phyloP scores from a whole-genome alignment of 31 red algal species.

The Odonthalia washingtoniensis region DNA sequence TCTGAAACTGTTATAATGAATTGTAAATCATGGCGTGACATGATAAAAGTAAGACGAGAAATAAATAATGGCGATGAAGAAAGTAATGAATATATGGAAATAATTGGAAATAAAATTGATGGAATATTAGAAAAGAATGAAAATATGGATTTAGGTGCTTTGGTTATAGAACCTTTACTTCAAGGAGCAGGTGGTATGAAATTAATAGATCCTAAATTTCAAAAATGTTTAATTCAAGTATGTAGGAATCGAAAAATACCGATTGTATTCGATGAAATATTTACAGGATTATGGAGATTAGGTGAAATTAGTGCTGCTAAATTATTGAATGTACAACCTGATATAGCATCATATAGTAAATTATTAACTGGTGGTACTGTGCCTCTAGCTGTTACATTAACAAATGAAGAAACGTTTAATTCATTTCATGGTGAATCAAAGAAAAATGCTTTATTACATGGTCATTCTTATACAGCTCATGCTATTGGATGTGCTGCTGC shows the following conservation, averaged over 20 bases:
- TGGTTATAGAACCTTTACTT: slow-evolving; percentile 89
- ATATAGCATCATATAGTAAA: slow-evolving; percentile 91
- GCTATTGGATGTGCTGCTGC: slow-evolving; percentile 91
- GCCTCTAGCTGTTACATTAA: slow-evolving; percentile 87
- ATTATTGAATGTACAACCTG: slow-evolving; percentile 71
- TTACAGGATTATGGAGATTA: slow-evolving; percentile 91
- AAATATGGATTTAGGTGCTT: slow-evolving; percentile 58
- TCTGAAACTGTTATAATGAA: not conserved
- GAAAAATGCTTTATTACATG: slow-evolving; percentile 90
- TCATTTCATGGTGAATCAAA: slow-evolving; percentile 76
- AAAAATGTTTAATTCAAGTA: slow-evolving; percentile 52
- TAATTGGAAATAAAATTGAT: slow-evolving; percentile 42
- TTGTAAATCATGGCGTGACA: not conserved
- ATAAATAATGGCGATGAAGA: slow-evolving; percentile 14
- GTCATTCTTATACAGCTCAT: slow-evolving; percentile 96
- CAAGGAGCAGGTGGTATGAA: slow-evolving; percentile 97
- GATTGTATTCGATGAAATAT: slow-evolving; percentile 93
- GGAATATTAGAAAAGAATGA: slow-evolving; percentile 10
- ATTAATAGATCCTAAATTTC: slow-evolving; percentile 79
- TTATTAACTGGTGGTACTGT: slow-evolving; percentile 94
- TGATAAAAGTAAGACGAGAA: slow-evolving; percentile 36
- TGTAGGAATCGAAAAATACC: slow-evolving; percentile 83
- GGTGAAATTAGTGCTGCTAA: slow-evolving; percentile 71
- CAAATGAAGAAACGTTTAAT: slow-evolving; percentile 76
- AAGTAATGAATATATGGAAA: slow-evolving; percentile 21